A percentile compares a stretch with the other conserved stretches of the same genome.
Evolutionary conservation across 2,329 filamentous ascomycete genomes (phyloP).

Genomic region (Clarireedia sp.): DNA sequence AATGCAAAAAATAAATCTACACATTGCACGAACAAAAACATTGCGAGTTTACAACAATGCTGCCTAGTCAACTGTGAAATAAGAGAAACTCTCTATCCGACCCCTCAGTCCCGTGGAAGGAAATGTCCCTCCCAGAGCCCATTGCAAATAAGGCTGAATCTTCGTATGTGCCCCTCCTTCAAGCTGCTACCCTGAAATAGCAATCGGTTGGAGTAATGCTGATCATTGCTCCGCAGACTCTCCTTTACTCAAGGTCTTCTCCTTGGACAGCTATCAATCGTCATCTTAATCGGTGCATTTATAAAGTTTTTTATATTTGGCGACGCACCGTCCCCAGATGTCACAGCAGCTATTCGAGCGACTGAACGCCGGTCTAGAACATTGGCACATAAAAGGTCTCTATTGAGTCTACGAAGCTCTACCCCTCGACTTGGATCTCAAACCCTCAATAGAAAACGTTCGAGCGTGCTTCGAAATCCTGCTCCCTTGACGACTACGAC

Average conservation of each 20-base stretch:
- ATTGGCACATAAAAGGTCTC: slow-evolving; percentile 67
- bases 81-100: neutral
- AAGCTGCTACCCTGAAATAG: neutral
- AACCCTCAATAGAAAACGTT: slow-evolving; percentile 54
- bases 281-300: slow-evolving; percentile 84
- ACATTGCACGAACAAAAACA: neutral
- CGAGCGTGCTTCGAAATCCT: slow-evolving; percentile 63
- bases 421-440: slow-evolving; percentile 32
- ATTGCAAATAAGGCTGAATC: slow-evolving; percentile 29
- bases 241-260: slow-evolving; percentile 93
- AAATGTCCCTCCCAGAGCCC: slow-evolving; percentile 7
- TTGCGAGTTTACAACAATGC: neutral
- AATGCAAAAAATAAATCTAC: neutral
- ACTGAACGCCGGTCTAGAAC: slow-evolving; percentile 67
- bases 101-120: neutral
- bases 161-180: slow-evolving; percentile 30
- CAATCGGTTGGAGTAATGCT: slow-evolving; percentile 1
- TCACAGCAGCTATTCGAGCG: slow-evolving; percentile 66
- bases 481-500: slow-evolving; percentile 81
- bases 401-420: slow-evolving; percentile 50
- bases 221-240: slow-evolving; percentile 43
- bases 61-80: neutral
- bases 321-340: slow-evolving; percentile 77
- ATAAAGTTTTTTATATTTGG: slow-evolving; percentile 99
- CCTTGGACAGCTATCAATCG: slow-evolving; percentile 85